Percentiles rank a stretch among this genome's conserved stretches.
Conservation (phyloP, 2,329 filamentous ascomycete genomes). For the Verticillium nubilum region DNA sequence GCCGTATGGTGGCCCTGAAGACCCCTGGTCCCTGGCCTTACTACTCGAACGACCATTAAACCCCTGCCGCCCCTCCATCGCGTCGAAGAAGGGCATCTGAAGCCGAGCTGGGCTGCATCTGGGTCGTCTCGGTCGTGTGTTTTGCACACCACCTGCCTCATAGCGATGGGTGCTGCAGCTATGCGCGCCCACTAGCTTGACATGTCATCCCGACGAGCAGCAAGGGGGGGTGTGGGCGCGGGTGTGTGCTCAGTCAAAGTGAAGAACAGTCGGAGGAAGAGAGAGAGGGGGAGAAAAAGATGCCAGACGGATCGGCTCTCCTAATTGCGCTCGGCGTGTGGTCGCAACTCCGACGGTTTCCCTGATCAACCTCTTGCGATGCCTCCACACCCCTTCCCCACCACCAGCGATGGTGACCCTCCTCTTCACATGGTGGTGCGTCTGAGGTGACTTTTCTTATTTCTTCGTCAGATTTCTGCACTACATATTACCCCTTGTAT, state of each 20-base stretch:
- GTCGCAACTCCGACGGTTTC: neutral
- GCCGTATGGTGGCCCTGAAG: neutral
- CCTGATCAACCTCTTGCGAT: neutral
- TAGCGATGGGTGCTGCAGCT: neutral
- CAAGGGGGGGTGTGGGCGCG: neutral
- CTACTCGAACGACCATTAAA: neutral
- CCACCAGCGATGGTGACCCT: neutral
- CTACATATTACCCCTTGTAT: neutral
- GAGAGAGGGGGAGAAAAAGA: neutral
- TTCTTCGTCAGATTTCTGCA: neutral
- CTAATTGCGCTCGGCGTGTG: neutral
- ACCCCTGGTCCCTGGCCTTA: neutral
- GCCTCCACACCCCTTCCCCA: neutral
- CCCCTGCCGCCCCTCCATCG: neutral
- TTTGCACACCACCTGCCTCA: neutral
- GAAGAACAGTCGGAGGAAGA: neutral
- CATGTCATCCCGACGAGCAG: neutral
- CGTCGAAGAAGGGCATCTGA: neutral
- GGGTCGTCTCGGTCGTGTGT: neutral
- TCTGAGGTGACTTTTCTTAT: neutral
- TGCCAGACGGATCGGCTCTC: neutral
- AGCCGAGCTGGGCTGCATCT: neutral
- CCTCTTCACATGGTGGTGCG: neutral
- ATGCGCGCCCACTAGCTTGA: neutral
- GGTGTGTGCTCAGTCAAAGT: neutral